A percentile compares a stretch with the other conserved stretches of the same genome.
These are phyloP conservation scores for Purpureocillium lavendulum DNA, from an alignment of 2,329 filamentous ascomycete species.

Conservation along the genomic window DNA sequence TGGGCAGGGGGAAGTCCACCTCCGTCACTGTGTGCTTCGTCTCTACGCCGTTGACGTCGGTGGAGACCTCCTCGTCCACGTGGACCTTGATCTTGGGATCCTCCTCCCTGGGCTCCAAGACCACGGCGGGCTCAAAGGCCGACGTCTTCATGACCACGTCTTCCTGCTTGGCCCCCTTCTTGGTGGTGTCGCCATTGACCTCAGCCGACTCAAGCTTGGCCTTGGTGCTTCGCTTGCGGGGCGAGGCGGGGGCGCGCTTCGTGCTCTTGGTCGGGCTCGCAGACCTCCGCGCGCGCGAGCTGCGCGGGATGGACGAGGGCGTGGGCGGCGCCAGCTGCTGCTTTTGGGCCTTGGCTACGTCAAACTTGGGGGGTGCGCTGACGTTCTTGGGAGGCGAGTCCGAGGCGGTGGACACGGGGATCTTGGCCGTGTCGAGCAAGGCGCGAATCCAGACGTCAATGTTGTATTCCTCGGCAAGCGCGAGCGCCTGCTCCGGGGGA, in stretches of 20 bases:
- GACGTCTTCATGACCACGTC: constrained; percentile 34
- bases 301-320: constrained; percentile 34
- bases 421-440: constrained; percentile 82
- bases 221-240: constrained; percentile 44
- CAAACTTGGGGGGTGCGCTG: constrained; percentile 71
- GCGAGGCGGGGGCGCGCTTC: constrained; percentile 40
- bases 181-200: constrained; percentile 19
- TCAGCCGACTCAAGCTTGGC: constrained; percentile 31
- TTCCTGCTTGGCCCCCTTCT: constrained; percentile 20
- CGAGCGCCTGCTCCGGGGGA: constrained; percentile 69
- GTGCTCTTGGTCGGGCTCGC: constrained; percentile 46
- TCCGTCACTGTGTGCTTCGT: constrained; percentile 66
- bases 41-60: constrained; percentile 48
- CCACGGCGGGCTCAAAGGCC: constrained; percentile 39
- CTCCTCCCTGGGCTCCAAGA: constrained; percentile 44
- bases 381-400: constrained; percentile 70
- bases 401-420: constrained; percentile 49
- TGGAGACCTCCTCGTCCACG: constrained; percentile 55
- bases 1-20: constrained; percentile 59
- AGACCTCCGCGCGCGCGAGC: constrained; percentile 44
- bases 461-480: constrained; percentile 77
- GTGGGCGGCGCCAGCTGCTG: constrained; percentile 40
- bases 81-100: constrained; percentile 59
- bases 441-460: constrained; percentile 84
- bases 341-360: constrained; percentile 38